These are phyloP conservation scores for Auricularia cornea DNA, from an alignment of 768 basidiomycete species.

Conservation along the genomic window DNA sequence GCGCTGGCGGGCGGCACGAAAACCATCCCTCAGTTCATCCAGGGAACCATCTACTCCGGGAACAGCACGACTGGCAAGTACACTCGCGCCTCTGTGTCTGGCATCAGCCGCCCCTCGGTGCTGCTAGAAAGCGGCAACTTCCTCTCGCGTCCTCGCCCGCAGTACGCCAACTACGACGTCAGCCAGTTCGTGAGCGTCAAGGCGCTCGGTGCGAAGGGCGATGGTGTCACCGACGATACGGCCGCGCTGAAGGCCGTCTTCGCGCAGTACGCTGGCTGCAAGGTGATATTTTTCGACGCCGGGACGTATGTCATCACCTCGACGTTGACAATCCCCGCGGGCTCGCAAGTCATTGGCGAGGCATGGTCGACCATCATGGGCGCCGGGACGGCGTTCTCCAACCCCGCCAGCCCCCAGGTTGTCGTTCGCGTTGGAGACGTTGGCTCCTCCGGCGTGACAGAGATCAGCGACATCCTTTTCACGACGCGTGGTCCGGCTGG, in stretches of 20 bases:
- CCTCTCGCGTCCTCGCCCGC: not conserved
- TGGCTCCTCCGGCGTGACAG: conserved; percentile 10
- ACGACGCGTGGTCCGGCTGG: conserved; percentile 7
- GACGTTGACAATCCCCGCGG: conserved; percentile 14
- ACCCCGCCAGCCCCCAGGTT: conserved; percentile 8
- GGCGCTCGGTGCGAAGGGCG: conserved; percentile 11
- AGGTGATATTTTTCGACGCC: conserved; percentile 15
- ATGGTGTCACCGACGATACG: conserved; percentile 15
- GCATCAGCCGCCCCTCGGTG: conserved; percentile 7
- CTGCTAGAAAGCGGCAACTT: conserved; percentile 8
- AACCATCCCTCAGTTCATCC: conserved; percentile 11
- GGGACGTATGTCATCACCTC: conserved; percentile 9
- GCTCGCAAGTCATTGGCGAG: conserved; percentile 15
- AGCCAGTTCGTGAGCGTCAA: conserved; percentile 12
- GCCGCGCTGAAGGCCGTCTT: conserved; percentile 13
- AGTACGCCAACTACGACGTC: conserved; percentile 6
- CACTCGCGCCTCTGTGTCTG: conserved; percentile 1
- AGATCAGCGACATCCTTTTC: conserved; percentile 15
- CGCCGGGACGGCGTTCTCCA: conserved; percentile 9
- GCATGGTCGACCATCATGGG: conserved; percentile 12
- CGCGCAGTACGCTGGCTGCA: conserved; percentile 10
- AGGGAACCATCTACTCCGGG: conserved; percentile 13
- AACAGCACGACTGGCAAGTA: not conserved
- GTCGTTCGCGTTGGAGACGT: conserved; percentile 13
- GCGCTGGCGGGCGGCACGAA: conserved; percentile 9